phyloP scores from a whole-genome alignment of 257 asterid genomes.

The Fraxinus americana region DNA sequence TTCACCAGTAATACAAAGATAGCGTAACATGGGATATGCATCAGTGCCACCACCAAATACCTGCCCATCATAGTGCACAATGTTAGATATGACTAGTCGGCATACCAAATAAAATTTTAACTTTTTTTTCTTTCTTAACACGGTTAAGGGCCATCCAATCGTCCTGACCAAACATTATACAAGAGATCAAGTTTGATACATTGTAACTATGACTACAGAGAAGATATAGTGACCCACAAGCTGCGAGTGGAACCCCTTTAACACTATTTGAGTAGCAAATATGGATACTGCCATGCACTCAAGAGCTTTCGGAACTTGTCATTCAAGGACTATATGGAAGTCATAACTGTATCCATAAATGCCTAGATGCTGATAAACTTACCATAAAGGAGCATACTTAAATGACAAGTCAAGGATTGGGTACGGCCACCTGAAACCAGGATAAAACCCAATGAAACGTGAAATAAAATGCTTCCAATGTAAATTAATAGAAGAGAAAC shows the following conservation, averaged over 20 bases:
- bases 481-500: slow-evolving; percentile 1
- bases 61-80: slow-evolving; percentile 38
- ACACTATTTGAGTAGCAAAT: not conserved
- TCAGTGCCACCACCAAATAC: slow-evolving; percentile 78
- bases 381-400: slow-evolving; percentile 69
- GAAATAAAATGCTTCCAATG: slow-evolving; percentile 13
- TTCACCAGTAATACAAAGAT: slow-evolving; percentile 50
- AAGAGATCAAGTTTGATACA: not conserved
- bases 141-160: not conserved
- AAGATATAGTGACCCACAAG: not conserved
- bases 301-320: not conserved
- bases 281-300: not conserved
- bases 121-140: not conserved
- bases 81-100: not conserved
- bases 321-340: not conserved
- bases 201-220: not conserved
- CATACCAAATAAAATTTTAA: not conserved
- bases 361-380: slow-evolving; percentile 28
- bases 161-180: not conserved
- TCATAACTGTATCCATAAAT: not conserved
- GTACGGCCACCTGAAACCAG: slow-evolving; percentile 91
- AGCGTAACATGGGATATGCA: slow-evolving; percentile 85
- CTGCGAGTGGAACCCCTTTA: not conserved
- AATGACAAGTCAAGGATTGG: slow-evolving; percentile 82
- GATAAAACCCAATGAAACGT: not conserved